These are phyloP conservation scores for Zygosaccharomyces gambellarensis DNA, from an alignment of 805 yeast genomes.

Conservation along the genomic window DNA sequence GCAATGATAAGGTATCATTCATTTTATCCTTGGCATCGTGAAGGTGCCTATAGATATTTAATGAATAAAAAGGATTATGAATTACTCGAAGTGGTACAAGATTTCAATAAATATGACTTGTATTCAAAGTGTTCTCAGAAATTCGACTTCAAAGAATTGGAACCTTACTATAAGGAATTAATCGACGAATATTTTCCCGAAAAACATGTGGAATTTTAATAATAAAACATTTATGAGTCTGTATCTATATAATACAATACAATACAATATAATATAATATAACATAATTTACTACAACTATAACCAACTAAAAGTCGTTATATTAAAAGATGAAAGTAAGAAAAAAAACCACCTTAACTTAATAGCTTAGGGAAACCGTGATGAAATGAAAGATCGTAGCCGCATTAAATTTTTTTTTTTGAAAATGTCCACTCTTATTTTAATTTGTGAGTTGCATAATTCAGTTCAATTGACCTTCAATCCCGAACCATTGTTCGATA, in stretches of 20 bases:
- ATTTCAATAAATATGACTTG: constrained; percentile 63
- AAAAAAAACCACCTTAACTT: not conserved
- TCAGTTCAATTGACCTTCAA: constrained; percentile 33
- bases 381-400: constrained; percentile 2
- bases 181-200: constrained; percentile 65
- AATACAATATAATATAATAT: not conserved
- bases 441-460: not conserved
- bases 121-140: constrained; percentile 56
- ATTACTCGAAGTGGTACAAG: constrained; percentile 59
- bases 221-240: not conserved
- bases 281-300: constrained; percentile 1
- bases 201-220: constrained; percentile 50
- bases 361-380: not conserved
- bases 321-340: not conserved
- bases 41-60: constrained; percentile 56
- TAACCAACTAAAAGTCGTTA: constrained; percentile 2
- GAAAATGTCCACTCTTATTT: not conserved
- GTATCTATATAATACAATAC: not conserved
- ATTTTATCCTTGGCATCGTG: constrained; percentile 74
- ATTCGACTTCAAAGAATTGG: constrained; percentile 47
- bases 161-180: constrained; percentile 55
- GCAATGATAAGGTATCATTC: constrained; percentile 76
- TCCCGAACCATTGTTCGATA: constrained; percentile 85
- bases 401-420: not conserved
- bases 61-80: constrained; percentile 60